Percentiles rank a stretch among this genome's conserved stretches.
phyloP scores from a whole-genome alignment of 2,329 filamentous ascomycete species.

The Cordyceps javanica region DNA sequence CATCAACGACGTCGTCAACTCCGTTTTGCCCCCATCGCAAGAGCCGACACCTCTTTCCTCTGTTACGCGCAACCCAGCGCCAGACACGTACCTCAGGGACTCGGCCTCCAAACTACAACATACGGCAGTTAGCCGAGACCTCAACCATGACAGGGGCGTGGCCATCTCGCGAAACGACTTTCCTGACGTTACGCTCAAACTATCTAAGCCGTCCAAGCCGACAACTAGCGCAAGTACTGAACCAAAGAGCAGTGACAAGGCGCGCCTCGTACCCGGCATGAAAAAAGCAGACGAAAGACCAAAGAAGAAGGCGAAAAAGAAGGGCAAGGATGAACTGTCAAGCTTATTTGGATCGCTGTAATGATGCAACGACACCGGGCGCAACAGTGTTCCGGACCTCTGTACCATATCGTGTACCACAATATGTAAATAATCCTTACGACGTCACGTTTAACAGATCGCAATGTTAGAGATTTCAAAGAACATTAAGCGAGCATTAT shows the following conservation, averaged over 20 bases:
- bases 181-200: neutral
- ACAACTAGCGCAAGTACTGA: neutral
- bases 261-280: conserved; percentile 23
- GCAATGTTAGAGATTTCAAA: neutral
- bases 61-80: no score
- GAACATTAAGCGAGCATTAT: neutral
- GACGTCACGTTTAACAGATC: neutral
- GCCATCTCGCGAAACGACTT: conserved; percentile 22
- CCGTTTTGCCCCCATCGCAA: conserved; percentile 23
- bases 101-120: neutral
- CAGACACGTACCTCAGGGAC: neutral
- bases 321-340: conserved; percentile 62
- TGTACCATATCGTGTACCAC: neutral
- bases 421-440: neutral
- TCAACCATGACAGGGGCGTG: conserved; percentile 23
- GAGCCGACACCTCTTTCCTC: neutral
- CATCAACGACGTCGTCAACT: conserved; percentile 40
- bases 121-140: neutral
- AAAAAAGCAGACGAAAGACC: conserved; percentile 21
- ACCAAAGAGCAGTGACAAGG: conserved; percentile 21
- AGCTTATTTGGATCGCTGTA: conserved; percentile 61
- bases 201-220: neutral
- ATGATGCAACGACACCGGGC: neutral
- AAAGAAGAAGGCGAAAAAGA: conserved; percentile 46
- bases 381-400: neutral